phyloP scores from a whole-genome alignment of 192 early-diverging fungal species.

The Paraglomus occultum region DNA sequence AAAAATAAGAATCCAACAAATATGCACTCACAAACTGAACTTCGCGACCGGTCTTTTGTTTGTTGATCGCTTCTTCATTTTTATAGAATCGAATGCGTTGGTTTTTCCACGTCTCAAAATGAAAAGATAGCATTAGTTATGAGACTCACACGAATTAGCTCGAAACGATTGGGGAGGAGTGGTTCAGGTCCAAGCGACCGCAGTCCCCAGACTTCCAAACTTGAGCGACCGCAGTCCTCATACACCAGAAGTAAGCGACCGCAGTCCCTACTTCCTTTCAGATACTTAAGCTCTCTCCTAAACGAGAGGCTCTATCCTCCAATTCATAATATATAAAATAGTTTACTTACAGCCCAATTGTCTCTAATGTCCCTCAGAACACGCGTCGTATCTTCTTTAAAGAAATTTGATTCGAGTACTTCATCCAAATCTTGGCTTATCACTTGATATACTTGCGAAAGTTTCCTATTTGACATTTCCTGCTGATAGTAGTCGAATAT shows the following conservation, averaged over 20 bases:
- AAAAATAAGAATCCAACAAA: constrained; percentile 26
- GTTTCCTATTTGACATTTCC: constrained; percentile 8
- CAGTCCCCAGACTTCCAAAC: constrained; percentile 33
- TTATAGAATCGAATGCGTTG: constrained; percentile 9
- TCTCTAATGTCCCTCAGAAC: constrained; percentile 24
- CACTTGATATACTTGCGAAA: constrained; percentile 11
- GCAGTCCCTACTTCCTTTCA: constrained; percentile 28
- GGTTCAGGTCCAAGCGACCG: constrained; percentile 26
- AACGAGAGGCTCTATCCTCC: constrained; percentile 30
- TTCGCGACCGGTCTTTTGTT: constrained; percentile 14
- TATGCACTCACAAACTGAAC: constrained; percentile 23
- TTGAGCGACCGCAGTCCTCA: constrained; percentile 24
- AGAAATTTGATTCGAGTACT: constrained; percentile 30
- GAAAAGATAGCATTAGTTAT: constrained; percentile 24
- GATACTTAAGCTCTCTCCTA: constrained; percentile 27
- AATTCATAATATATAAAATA: constrained; percentile 27
- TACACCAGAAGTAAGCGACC: constrained; percentile 29
- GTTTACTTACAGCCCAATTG: constrained; percentile 25
- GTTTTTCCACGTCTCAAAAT: constrained; percentile 24
- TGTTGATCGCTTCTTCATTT: constrained; percentile 11
- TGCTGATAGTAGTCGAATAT: constrained; percentile 28
- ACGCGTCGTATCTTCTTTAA: constrained; percentile 27
- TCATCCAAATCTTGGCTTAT: constrained; percentile 19
- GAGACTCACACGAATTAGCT: constrained; percentile 18
- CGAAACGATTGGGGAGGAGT: constrained; percentile 19